Base-by-base conservation (phyloP, 495 filamentous ascomycete species). In the Hypomontagnella submonticulosa region DNA sequence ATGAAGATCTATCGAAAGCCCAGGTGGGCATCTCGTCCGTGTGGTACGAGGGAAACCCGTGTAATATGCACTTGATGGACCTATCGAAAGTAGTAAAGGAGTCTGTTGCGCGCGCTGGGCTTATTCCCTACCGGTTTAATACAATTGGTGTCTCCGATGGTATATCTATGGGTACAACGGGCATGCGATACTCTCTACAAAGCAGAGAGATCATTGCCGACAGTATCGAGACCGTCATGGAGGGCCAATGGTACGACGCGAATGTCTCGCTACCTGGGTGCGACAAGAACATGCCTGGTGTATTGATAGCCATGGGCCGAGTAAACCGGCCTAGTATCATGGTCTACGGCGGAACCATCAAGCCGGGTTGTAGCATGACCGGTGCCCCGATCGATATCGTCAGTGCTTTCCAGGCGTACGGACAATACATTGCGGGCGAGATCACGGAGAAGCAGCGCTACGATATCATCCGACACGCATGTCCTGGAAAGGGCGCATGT, bases 201-300 rank as follows among this genome's bases (percentile, higher is more conserved):
- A 95, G 91, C 58, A 84, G 95, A 73, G 95, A 99, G 74, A 82
- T 99, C 63, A 99, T 99, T 71, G 95, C 95, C 63, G 96, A 99
- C 77, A 93, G 90, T 33, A 95, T 99, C 69, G 96, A 99, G 84
- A 98, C 96, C 5, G 95, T 98, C 38, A 99, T 99, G 95, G 87
- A 92, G 47, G 95, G 92, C 10, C 95, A 99, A 82, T 99, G 95
- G 96, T 99, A 99, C 75, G 95, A 99, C 77, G 95, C 91, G 72
- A 98, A 98, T 75, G 92, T 99, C 73, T 96, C 92, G 15, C 91
- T 99, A 69, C 95, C 95, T n/a, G 95, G 95, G 38, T 99, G 95
- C 77, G 96, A 99, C 83, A 99, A 99, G 88, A 99, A 99, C 79
- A 97, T 99, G 96, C 95, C 95, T 5, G 95, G 95, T 79, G 95